Evolutionary conservation across 805 yeast genomes (phyloP).

Genomic region (Gaillardinia entomophila): DNA sequence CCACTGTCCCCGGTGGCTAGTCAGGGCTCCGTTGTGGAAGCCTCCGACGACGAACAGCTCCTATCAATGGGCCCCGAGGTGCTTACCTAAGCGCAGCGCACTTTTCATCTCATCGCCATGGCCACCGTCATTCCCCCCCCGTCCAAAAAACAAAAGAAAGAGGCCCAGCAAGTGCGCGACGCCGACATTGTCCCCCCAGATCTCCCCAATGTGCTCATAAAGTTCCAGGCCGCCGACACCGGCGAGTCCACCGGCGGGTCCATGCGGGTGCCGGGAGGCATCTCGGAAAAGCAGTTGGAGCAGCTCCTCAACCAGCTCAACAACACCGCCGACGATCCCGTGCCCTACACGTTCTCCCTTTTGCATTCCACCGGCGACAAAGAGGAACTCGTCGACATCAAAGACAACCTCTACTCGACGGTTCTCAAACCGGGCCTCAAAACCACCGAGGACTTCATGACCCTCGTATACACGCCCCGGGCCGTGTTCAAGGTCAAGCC

Average conservation of each 20-base stretch:
- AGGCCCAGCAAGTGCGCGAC: constrained; percentile 76
- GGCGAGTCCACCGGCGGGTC: constrained; percentile 83
- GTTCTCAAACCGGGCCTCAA: constrained; percentile 81
- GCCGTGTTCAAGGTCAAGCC: constrained; percentile 92
- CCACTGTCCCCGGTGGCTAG: not conserved
- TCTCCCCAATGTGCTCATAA: constrained; percentile 80
- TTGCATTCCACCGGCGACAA: constrained; percentile 37
- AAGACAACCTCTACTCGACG: constrained; percentile 70
- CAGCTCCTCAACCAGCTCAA: constrained; percentile 77
- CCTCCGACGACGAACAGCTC: not conserved
- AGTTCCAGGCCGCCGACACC: constrained; percentile 89
- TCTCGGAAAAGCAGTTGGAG: constrained; percentile 81
- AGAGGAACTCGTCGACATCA: constrained; percentile 58
- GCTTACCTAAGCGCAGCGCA: not conserved
- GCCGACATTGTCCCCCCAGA: constrained; percentile 69
- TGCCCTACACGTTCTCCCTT: constrained; percentile 83
- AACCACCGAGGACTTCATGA: constrained; percentile 89
- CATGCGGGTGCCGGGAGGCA: constrained; percentile 85
- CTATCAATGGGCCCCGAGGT: not conserved
- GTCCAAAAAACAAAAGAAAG: constrained; percentile 79
- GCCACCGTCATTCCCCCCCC: constrained; percentile 94
- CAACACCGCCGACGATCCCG: constrained; percentile 70
- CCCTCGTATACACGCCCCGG: constrained; percentile 87
- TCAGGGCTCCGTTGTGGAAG: constrained; percentile 1
- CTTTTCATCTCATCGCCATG: constrained; percentile 39